Conservation (phyloP, 805 yeast species). For the Grigorovia humatica region DNA sequence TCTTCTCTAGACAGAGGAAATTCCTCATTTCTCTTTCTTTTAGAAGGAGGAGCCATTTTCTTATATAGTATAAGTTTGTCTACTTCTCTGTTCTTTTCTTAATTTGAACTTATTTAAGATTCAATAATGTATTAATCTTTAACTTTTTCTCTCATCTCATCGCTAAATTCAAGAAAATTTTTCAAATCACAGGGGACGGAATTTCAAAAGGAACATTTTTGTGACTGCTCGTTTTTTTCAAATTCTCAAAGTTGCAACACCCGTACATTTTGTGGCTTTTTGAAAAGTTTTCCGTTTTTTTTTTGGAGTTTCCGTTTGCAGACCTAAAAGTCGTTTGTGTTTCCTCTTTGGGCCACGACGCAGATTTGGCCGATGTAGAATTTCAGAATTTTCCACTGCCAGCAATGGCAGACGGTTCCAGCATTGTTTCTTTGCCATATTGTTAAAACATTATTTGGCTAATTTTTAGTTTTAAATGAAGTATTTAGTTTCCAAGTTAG, state of each 20-base stretch:
- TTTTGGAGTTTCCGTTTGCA: neutral
- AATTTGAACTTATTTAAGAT: neutral
- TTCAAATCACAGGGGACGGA: neutral
- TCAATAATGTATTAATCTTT: neutral
- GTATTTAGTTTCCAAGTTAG: neutral
- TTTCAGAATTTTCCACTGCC: neutral
- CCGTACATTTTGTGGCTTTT: neutral
- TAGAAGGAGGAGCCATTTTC: conserved; percentile 21
- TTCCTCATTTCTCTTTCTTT: conserved; percentile 42
- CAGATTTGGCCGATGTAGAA: neutral
- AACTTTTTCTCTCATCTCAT: conserved; percentile 2
- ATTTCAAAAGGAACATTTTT: too few species aligned
- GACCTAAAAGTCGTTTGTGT: neutral
- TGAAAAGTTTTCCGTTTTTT: neutral
- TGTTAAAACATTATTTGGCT: neutral
- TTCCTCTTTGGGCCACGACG: neutral
- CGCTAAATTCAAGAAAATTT: conserved; percentile 2
- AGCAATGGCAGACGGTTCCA: neutral
- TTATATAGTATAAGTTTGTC: neutral
- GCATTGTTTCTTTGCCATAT: neutral
- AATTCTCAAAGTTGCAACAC: neutral
- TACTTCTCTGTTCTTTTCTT: neutral
- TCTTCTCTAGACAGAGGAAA: conserved; percentile 34
- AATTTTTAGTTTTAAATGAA: neutral
- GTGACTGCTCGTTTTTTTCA: neutral